These are phyloP conservation scores for Aureobasidium sp. DNA, from an alignment of 2,329 filamentous ascomycete genomes.

Conservation along the genomic window DNA sequence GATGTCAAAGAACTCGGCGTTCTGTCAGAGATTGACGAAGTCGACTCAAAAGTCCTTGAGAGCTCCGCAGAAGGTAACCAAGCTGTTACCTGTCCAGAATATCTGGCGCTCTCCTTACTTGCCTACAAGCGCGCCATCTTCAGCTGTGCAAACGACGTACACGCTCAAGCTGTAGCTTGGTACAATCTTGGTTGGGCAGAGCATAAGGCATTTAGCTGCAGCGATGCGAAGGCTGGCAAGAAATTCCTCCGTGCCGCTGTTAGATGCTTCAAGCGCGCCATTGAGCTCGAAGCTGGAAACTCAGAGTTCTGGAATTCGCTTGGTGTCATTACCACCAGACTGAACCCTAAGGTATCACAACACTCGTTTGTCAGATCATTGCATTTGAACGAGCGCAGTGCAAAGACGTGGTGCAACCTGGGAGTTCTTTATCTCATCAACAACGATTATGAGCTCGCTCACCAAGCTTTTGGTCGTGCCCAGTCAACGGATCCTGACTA, in stretches of 20 bases:
- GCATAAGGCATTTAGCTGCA: conserved; percentile 65
- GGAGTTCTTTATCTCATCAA: conserved; percentile 80
- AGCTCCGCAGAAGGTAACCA: not conserved
- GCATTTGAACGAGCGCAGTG: conserved; percentile 82
- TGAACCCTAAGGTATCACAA: conserved; percentile 83
- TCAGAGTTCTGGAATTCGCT: conserved; percentile 96
- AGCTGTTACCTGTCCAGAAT: not conserved
- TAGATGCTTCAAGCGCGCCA: conserved; percentile 87
- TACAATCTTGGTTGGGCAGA: conserved; percentile 97
- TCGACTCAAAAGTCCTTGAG: conserved; percentile 31
- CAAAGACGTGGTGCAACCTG: conserved; percentile 83
- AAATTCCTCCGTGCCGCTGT: conserved; percentile 75
- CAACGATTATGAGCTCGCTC: conserved; percentile 77
- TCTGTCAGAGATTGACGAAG: conserved; percentile 63
- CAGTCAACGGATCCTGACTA: conserved; percentile 95
- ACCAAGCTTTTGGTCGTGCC: conserved; percentile 79
- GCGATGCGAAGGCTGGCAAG: conserved; percentile 50
- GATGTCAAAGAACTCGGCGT: conserved; percentile 52
- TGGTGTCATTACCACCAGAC: conserved; percentile 77
- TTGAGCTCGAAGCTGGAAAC: conserved; percentile 91
- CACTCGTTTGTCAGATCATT: conserved; percentile 88
- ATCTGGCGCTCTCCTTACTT: conserved; percentile 43
- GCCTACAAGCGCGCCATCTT: conserved; percentile 82
- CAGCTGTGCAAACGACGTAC: conserved; percentile 63
- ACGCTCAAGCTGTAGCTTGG: conserved; percentile 91